These are phyloP conservation scores for Lachnellula cervina DNA, from an alignment of 2,329 filamentous ascomycete genomes.

Conservation along the genomic window DNA sequence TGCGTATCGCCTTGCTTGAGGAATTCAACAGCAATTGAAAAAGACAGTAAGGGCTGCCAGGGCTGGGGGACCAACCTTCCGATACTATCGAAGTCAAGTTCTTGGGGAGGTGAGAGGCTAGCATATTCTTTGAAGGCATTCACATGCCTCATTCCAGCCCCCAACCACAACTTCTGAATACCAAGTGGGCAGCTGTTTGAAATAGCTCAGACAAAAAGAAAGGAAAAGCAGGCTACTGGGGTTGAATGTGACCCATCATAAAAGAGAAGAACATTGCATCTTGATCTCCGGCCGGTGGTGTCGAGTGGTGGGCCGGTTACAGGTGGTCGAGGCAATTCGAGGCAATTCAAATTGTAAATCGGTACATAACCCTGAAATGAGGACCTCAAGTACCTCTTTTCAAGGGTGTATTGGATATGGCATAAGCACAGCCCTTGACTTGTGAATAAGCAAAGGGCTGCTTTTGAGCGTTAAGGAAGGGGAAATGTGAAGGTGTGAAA, in stretches of 20 bases:
- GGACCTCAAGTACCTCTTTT: background rate
- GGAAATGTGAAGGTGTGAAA: background rate
- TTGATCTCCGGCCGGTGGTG: background rate
- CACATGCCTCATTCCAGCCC: slow-evolving; percentile 7
- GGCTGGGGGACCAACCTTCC: slow-evolving; percentile 6
- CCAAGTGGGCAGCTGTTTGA: background rate
- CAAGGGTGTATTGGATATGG: background rate
- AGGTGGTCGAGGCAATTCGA: background rate
- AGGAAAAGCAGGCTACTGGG: background rate
- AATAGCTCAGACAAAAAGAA: background rate
- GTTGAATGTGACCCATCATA: background rate
- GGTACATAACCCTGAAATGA: background rate
- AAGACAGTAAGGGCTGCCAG: slow-evolving; percentile 23
- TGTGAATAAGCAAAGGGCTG: background rate
- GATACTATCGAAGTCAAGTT: background rate
- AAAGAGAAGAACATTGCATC: background rate
- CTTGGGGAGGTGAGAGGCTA: background rate
- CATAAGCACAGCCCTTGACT: background rate
- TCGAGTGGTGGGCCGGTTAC: background rate
- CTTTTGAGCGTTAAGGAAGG: background rate
- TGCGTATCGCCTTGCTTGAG: slow-evolving; percentile 22
- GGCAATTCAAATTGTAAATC: background rate
- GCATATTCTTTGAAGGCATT: slow-evolving; percentile 5
- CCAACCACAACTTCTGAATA: background rate
- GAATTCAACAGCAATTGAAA: slow-evolving; percentile 20